Conservation (phyloP, 306 rosid species). For the Rosa rugosa region DNA sequence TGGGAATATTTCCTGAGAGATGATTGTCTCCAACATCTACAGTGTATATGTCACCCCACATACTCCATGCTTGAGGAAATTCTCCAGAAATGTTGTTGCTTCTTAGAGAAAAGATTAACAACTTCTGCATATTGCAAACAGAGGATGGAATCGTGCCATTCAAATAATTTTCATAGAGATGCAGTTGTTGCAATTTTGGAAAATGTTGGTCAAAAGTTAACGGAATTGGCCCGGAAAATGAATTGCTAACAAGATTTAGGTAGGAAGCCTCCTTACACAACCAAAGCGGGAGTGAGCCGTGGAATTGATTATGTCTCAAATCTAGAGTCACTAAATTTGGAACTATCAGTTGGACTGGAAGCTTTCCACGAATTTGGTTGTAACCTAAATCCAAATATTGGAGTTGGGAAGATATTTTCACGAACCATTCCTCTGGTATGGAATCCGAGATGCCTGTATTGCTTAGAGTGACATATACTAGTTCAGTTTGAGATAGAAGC, state of each 20-base stretch:
- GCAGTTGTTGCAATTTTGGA: not conserved
- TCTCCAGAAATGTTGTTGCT: not conserved
- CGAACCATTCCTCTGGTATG: not conserved
- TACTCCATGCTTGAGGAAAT: not conserved
- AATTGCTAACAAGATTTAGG: not conserved
- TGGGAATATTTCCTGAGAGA: not conserved
- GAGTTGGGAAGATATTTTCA: not conserved
- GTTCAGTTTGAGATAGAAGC: not conserved
- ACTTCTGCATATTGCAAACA: not conserved
- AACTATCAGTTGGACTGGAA: not conserved
- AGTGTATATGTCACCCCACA: not conserved
- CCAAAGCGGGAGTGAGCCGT: not conserved
- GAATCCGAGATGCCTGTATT: not conserved
- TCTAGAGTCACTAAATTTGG: accelerated
- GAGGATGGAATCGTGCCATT: not conserved
- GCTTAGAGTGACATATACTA: not conserved
- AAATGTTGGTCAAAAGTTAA: not conserved
- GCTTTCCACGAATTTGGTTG: not conserved
- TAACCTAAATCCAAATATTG: not conserved
- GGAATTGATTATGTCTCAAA: not conserved
- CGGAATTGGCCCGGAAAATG: not conserved
- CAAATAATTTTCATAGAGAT: not conserved
- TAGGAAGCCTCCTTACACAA: accelerated
- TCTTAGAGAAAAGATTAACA: not conserved
- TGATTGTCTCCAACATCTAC: not conserved